Conservation (phyloP, 2,329 filamentous ascomycete species). For the Westerdykella aurantiaca region DNA sequence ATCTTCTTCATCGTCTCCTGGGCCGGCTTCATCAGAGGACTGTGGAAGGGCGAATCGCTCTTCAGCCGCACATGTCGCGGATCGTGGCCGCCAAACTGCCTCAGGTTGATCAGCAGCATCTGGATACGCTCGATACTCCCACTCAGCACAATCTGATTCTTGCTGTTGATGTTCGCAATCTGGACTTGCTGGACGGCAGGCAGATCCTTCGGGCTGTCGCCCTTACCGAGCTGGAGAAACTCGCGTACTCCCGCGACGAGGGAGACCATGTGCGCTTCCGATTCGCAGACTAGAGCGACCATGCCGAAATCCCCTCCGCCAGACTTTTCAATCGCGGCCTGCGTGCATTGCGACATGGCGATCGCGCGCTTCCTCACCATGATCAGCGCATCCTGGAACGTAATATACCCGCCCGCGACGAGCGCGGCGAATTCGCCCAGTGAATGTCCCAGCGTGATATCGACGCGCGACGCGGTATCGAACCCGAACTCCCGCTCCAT, state of each 20-base stretch:
- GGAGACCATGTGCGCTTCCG: constrained; percentile 61
- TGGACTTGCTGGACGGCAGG: constrained; percentile 79
- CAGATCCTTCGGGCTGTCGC: constrained; percentile 60
- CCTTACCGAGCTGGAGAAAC: constrained; percentile 68
- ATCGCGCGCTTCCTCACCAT: constrained; percentile 74
- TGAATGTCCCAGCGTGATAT: constrained; percentile 83
- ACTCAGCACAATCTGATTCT: constrained; percentile 92
- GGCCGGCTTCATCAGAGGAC: constrained; percentile 83
- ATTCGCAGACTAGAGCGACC: constrained; percentile 84
- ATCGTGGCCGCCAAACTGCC: constrained; percentile 87
- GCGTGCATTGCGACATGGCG: constrained; percentile 74
- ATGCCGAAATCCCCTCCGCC: constrained; percentile 80
- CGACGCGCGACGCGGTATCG: constrained; percentile 61
- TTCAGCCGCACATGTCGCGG: constrained; percentile 81
- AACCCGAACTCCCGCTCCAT: constrained; percentile 83
- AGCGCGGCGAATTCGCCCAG: constrained; percentile 90
- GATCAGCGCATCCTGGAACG: constrained; percentile 69
- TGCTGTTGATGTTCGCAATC: constrained; percentile 91
- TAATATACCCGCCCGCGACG: constrained; percentile 74
- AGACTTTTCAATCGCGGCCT: constrained; percentile 57
- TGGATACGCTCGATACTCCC: constrained; percentile 79
- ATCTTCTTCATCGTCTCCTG: constrained; percentile 66
- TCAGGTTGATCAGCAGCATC: constrained; percentile 73
- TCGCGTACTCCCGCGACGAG: constrained; percentile 71
- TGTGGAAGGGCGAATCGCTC: constrained; percentile 86